Base-by-base conservation (phyloP, 2,329 filamentous ascomycete genomes). In the Acarospora socialis region DNA sequence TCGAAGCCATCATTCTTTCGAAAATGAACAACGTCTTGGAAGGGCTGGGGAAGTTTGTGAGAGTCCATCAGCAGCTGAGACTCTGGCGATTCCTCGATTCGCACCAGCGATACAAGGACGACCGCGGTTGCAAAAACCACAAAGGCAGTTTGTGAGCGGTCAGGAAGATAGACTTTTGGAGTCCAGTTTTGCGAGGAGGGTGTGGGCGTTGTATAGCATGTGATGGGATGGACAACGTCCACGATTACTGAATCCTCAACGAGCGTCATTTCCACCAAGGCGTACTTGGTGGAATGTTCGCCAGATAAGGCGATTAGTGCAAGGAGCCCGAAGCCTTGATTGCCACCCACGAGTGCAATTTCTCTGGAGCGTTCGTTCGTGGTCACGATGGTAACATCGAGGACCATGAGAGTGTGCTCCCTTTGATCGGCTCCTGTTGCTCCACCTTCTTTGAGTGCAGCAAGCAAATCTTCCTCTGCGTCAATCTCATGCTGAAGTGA, bases 1-100 rank as follows among this genome's bases (percentile, higher is more conserved):
- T 60, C 53, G 26, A 68, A 59, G 20, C 58, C 54, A 18, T 57
- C 54, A 33, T 62, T 62, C 15, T 59, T 49, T 22, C 77, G 73
- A 36, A 98, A 76, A 45, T 86, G 80, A 21, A 98, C 66, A 2
- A 81, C 74, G 52, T 98, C 90, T 51, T 95, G 84, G 44, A 86
- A 94, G 0, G 73, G 68, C 12, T 75, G 58, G 1, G 73, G 69
- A 14, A 75, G 50, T 8, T 70, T 60, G 44, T 77, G 68, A 21
- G 66, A 76, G 33, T 81, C 76, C 34, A 70, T 60, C 40, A 80
- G 68, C 3, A 92, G 63, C 49, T 93, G 84, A 2, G 73, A 71
- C 30, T 84, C 79, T 5, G 82, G 81, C 2, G 75, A 77, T 25
- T 81, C 73, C 9, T 74, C 70, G 1, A 69, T 63, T 30, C 67